These are phyloP conservation scores for Pseudoneurospora amorphoporcata DNA, from an alignment of 495 filamentous ascomycete species.

Conservation along the genomic window DNA sequence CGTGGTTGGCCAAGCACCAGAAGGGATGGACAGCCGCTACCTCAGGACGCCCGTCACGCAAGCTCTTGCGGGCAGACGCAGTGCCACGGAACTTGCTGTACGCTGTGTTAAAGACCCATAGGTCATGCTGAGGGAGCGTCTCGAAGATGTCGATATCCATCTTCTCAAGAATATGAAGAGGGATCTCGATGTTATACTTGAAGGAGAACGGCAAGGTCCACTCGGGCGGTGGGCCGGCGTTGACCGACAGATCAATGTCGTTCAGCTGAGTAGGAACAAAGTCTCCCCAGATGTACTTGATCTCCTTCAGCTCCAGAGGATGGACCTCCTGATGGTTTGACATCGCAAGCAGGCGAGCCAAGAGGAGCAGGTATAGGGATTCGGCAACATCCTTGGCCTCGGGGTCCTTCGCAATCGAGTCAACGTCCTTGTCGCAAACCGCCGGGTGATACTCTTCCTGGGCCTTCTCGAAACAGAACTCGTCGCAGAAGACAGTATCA, in stretches of 20 bases:
- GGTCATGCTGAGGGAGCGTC: constrained; percentile 53
- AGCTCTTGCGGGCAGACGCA: constrained; percentile 69
- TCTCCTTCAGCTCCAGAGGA: constrained; percentile 70
- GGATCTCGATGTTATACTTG: constrained; percentile 68
- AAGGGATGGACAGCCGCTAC: constrained; percentile 55
- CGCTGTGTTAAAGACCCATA: constrained; percentile 91
- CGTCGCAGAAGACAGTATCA: constrained; percentile 79
- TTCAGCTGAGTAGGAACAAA: constrained; percentile 39
- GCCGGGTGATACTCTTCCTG: constrained; percentile 70
- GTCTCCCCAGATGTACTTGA: constrained; percentile 94
- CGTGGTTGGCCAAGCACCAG: constrained; percentile 73
- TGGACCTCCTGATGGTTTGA: constrained; percentile 71
- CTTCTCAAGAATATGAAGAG: constrained; percentile 77
- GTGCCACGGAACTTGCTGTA: constrained; percentile 91
- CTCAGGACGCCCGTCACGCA: constrained; percentile 63
- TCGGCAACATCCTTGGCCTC: constrained; percentile 60
- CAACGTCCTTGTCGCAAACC: constrained; percentile 75
- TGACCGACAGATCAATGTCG: constrained; percentile 37
- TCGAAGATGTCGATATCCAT: constrained; percentile 84
- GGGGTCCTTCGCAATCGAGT: constrained; percentile 70
- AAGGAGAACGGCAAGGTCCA: constrained; percentile 84
- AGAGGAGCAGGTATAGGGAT: constrained; percentile 67
- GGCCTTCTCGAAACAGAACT: constrained; percentile 60
- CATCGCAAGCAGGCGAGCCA: constrained; percentile 76
- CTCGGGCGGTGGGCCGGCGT: constrained; percentile 43